These are phyloP conservation scores for Boletus rubroflammeus DNA, from an alignment of 768 basidiomycete genomes.

Conservation along the genomic window DNA sequence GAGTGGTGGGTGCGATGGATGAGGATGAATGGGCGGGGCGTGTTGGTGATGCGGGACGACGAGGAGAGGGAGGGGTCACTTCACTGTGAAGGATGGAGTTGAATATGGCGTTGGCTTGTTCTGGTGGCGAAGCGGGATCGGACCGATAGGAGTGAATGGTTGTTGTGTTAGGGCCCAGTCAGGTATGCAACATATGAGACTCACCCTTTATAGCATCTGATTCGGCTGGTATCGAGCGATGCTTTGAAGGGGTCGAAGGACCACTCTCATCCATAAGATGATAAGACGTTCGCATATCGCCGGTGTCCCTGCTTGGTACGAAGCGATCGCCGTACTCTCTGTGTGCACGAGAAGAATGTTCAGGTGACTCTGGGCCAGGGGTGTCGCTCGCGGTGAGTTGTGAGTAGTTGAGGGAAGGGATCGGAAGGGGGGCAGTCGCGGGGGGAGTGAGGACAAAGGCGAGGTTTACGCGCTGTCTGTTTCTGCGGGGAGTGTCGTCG, in stretches of 20 bases:
- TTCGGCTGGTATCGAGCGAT: conserved; percentile 62
- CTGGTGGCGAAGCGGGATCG: conserved; percentile 35
- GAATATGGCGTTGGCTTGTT: conserved; percentile 84
- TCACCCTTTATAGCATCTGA: conserved; percentile 75
- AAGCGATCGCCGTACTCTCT: conserved; percentile 57
- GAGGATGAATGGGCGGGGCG: conserved; percentile 39
- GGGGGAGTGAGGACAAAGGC: conserved; percentile 46
- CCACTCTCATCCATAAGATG: conserved; percentile 54
- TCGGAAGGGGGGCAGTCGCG: conserved; percentile 38
- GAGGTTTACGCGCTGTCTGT: conserved; percentile 48
- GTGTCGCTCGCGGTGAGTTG: conserved; percentile 51
- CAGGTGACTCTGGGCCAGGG: conserved; percentile 41
- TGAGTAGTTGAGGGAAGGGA: conserved; percentile 54
- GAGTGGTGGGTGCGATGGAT: conserved; percentile 42
- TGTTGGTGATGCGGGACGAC: conserved; percentile 58
- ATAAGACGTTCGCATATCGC: conserved; percentile 60
- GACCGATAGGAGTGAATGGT: conserved; percentile 14
- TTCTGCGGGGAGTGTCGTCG: conserved; percentile 53
- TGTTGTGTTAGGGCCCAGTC: conserved; percentile 2
- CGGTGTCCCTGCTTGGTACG: conserved; percentile 56
- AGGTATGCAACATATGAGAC: conserved; percentile 3
- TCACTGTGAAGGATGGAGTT: conserved; percentile 72
- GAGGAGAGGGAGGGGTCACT: conserved; percentile 69
- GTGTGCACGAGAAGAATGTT: conserved; percentile 29
- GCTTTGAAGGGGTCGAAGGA: conserved; percentile 57